Evolutionary conservation across 371 early-diverging fungal genomes (phyloP), one percentile per base, ranked within the genome.

Genomic region (Circinella umbellata): DNA sequence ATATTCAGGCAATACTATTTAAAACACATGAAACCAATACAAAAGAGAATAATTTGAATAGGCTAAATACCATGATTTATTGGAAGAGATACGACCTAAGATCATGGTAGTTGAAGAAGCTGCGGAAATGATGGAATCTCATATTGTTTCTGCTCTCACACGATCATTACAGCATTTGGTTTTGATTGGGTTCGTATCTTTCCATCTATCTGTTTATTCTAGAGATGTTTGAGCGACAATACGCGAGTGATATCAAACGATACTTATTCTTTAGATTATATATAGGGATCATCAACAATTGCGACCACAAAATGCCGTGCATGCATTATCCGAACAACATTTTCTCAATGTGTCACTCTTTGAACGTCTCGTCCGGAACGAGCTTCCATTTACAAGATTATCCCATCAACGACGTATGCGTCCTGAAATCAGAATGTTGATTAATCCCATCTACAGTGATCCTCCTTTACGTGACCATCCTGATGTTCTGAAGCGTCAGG

Each of bases 51-150:
- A 15, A 7, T 0, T 27, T 18, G 2, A 4, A 18, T 70, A 89
- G 89, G 86, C 90, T 4, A 89, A 89, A 73, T 87, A 88, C 55
- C 90, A 89, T 47, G 85, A 85, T 69, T 69, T 88, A 13, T 68
- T 90, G 5, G 80, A 80, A 48, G 72, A 75, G 47, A 74, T 89
- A 39, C 71, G 69, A 35, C 88, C 90, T 13, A 79, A 77, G 54
- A 70, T 90, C n/a, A 81, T 90, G 77, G 80, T 90, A 4, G 83
- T 88, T 17, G 93, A 93, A 77, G 93, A 93, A 79, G 92, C 92
- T 0, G 92, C 90, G 0, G 93, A 93, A 72, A 89, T 90, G 66
- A 62, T 93, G 67, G 93, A 93, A 69, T 81, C 92, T 0, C 92
- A 93, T 72, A 82, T 91, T 15, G 69, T 91, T 9, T 77, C 89